A percentile compares a stretch with the other conserved stretches of the same genome.
phyloP scores from a whole-genome alignment of 108 stramenopile genomes.

The Phaeodactylum tricornutum region DNA sequence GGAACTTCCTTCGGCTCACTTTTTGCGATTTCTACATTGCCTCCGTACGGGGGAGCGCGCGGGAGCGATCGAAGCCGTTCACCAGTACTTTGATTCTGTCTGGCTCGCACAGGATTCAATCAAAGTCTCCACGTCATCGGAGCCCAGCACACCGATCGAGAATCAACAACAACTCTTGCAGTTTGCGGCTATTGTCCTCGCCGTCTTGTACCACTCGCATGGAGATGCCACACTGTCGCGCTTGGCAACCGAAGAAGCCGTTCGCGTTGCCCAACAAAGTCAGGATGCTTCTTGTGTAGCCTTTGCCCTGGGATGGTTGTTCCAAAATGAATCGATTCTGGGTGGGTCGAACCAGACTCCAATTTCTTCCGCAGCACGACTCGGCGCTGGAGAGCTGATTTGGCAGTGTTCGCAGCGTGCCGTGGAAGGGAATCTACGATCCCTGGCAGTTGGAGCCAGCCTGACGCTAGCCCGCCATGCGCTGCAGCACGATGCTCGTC shows the following conservation, averaged over 20 bases:
- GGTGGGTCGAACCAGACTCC: neutral
- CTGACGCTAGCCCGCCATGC: slow-evolving; percentile 20
- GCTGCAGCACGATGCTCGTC: slow-evolving; percentile 3
- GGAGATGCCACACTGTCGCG: slow-evolving; percentile 59
- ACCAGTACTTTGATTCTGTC: slow-evolving; percentile 91
- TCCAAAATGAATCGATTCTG: slow-evolving; percentile 17
- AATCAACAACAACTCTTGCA: slow-evolving; percentile 39
- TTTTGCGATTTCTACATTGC: slow-evolving; percentile 71
- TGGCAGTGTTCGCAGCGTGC: slow-evolving; percentile 26
- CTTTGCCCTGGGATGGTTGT: slow-evolving; percentile 70
- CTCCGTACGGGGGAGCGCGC: slow-evolving; percentile 60
- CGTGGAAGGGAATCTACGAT: slow-evolving; percentile 17
- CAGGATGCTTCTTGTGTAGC: slow-evolving; percentile 74
- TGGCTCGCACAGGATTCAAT: slow-evolving; percentile 17
- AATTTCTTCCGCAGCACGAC: neutral
- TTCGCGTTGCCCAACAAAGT: slow-evolving; percentile 89
- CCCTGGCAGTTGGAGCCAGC: slow-evolving; percentile 28
- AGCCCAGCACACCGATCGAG: neutral
- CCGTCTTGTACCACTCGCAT: slow-evolving; percentile 58
- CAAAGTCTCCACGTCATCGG: neutral
- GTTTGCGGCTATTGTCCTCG: slow-evolving; percentile 76
- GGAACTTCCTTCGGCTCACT: slow-evolving; percentile 75
- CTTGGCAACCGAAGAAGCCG: slow-evolving; percentile 84
- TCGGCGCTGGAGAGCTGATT: slow-evolving; percentile 14
- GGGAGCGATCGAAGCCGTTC: slow-evolving; percentile 78